A percentile compares a stretch with the other conserved stretches of the same genome.
Conservation (phyloP, 371 early-diverging fungal species). For the Mortierella sp. region DNA sequence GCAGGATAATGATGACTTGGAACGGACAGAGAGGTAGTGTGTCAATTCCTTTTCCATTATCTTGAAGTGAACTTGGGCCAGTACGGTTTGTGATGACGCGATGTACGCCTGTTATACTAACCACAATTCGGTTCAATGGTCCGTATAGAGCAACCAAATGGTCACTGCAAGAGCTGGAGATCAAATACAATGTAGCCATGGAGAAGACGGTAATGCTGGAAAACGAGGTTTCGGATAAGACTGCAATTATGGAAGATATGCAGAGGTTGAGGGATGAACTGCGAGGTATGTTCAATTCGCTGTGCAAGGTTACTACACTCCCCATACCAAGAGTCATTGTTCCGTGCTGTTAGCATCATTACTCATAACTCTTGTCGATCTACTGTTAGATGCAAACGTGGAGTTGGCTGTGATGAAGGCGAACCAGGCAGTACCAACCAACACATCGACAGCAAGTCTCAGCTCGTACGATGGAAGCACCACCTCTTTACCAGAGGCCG, state of each 20-base stretch:
- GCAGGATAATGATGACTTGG: constrained; percentile 84
- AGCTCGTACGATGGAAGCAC: no score
- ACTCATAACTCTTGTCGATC: neutral
- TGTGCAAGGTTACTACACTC: neutral
- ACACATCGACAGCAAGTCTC: constrained; percentile 12
- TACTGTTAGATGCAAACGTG: constrained; percentile 60
- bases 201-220: constrained; percentile 76
- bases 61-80: no score
- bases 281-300: constrained; percentile 64
- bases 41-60: no score
- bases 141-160: constrained; percentile 71
- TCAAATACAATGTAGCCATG: constrained; percentile 75
- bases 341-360: no score
- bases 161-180: constrained; percentile 77
- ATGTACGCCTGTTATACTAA: no score
- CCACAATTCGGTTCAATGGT: neutral
- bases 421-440: constrained; percentile 47
- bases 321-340: no score
- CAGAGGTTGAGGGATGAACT: constrained; percentile 85
- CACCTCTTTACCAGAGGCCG: no score
- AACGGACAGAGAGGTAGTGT: constrained; percentile 72
- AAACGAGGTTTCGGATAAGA: constrained; percentile 75
- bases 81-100: no score
- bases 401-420: constrained; percentile 67
- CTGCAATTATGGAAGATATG: constrained; percentile 74